Base-by-base conservation (phyloP, 768 basidiomycete species). In the Xanthoconium purpureum region DNA sequence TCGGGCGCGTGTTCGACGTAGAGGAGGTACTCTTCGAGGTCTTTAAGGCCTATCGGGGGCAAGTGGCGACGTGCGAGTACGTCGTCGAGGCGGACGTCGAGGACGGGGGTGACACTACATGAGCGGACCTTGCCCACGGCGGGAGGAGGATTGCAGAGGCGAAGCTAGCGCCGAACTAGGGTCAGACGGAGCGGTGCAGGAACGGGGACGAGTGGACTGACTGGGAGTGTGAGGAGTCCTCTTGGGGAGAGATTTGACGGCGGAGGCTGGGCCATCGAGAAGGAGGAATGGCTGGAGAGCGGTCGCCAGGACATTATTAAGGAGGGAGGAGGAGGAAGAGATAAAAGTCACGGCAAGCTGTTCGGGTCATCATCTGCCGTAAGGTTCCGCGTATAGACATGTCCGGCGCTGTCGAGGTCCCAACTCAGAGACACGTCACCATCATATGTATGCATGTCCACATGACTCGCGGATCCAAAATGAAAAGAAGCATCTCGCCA, bases 11-110 rank as follows among this genome's bases (percentile, higher is more conserved):
- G 79, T 62, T 92, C 91, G 52, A 88, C 87, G 70, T 89, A 90
- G 42, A 92, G 76, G 52, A 91, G 74, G 80, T 89, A 92, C 71
- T 92, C 90, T 74, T 86, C 84, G 52, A 88, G 81, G 70, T 88
- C 87, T 68, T 88, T 88, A 59, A 88, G 74, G 38, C 85, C 88
- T 12, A 92, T 79, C 8, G 90, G 90, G 0, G 90, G 90, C 0
- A 92, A 78, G 68, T 92, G 89, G 54, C 84, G 85, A 58, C 88
- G 78, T 47, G 88, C 80, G 55, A 92, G 76, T 3, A 92, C 80
- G 67, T 91, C 90, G 44, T 90, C 87, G 24, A 92, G 78, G 29
- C 79, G 78, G 57, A 91, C 80, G 54, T 84, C 73, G 63, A 86
- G 80, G 37, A 87, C 70, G 9, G 89, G 88, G 0, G 85, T 87